Evolutionary conservation across 495 filamentous ascomycete genomes (phyloP), one percentile per base, ranked within the genome.

Genomic region (Penicillium egyptiacum): DNA sequence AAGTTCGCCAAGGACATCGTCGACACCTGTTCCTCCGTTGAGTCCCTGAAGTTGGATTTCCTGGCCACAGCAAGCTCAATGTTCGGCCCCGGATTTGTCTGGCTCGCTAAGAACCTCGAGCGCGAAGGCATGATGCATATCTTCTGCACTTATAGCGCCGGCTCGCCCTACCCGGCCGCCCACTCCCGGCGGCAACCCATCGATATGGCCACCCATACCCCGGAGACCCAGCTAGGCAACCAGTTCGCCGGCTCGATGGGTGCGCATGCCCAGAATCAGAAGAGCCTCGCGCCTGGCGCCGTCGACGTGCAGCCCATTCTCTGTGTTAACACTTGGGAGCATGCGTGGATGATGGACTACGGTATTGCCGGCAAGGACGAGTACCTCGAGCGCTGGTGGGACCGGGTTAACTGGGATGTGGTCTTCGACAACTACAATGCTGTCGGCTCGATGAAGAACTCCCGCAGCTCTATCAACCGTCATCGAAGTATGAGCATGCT

Each of bases 41-140:
- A 91, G 59, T 90, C 90, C 17, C 82, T 98, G 22, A 86, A 86
- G 67, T 72, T 77, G 58, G 86, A 92, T 61, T 86, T 98, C 74
- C 74, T 95, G 59, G 79, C 83, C 54, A 96, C 91, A 6, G 94
- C 95, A 53, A 76, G 82, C 59, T 81, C 84, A 72, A 96, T 98
- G 92, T 98, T 98, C 77, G 95, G 95, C 44, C 91, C 92, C 1
- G 94, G 92, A 52, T 98, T 92, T 77, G 91, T 98, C 62, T 98
- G 94, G 94, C 86, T 98, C 48, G 88, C 96, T 57, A 79, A 76
- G 63, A 76, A 76, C 66, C 61, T 75, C 26, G 72, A 72, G 56
- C 56, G 63, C 46, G 78, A 83, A 60, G 70, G 69, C 7, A 70
- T 81, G 52, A 76, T 93, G 71, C 83, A 86, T 64, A 87, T 97